Evolutionary conservation across 2,329 filamentous ascomycete species (phyloP), one percentile per base, ranked within the genome.

Genomic region (Anthostomella pinea): DNA sequence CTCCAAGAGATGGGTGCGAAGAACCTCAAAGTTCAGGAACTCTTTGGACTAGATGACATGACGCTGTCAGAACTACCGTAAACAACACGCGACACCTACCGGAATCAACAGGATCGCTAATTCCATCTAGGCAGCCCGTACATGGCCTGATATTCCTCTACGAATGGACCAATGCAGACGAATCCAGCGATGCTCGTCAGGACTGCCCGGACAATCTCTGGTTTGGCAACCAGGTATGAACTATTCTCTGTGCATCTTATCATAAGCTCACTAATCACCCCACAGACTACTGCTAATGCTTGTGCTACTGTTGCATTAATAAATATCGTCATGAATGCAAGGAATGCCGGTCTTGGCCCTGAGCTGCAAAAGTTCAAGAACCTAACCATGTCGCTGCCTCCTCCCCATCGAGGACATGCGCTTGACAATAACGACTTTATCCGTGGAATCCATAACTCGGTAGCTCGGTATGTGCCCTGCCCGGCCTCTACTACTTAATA

Each of bases 261-360:
- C 21, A 25, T 16, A 18, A 20, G 19, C 18, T 44, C 25, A 39
- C 27, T 3, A 28, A n/a, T 43, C 53, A 24, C 57, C 17, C 18
- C 17, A 9, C 43, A 91, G 83, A 88, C 86, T 1, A 83, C 81
- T 0, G 74, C 78, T 37, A 95, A 95, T 61, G 84, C 88, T 17
- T 98, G 93, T 63, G 93, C 88, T 14, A 93, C 87, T n/a, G 79
- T 96, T 29, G 89, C 93, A 3, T 71, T 97, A 48, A 75, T 96
- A 51, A 97, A 97, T 54, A 95, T 96, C 42, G 69, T 95, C 56
- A 94, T 95, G 77, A 97, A 97, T 57, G 73, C 81, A 16, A 67
- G 77, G 0, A 70, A 68, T 0, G 63, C 88, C 3, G 65, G 79
- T 8, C 72, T 96, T 5, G 88, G 89, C 4, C 65, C 77, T n/a